Evolutionary conservation across 2,329 filamentous ascomycete genomes (phyloP).

Genomic region (Arthrobotrys pseudoclavata): DNA sequence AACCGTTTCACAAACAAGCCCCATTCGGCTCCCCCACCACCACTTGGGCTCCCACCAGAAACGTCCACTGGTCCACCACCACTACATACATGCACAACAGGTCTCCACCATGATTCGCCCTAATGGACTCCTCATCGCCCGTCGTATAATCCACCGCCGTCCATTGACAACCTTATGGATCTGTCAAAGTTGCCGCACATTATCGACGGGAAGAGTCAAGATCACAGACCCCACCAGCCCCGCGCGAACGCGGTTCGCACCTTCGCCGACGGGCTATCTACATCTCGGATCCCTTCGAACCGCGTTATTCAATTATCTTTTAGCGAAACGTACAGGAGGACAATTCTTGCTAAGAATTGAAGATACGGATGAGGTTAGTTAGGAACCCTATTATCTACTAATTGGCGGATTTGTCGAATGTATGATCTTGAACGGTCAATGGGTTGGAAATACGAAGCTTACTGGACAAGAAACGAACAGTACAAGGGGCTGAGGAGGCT

Average conservation of each 20-base stretch:
- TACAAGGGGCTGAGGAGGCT: slow-evolving; percentile 81
- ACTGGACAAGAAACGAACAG: slow-evolving; percentile 78
- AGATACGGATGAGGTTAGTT: slow-evolving; percentile 86
- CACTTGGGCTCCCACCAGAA: neutral
- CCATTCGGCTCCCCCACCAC: slow-evolving; percentile 32
- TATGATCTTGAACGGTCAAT: neutral
- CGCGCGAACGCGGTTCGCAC: slow-evolving; percentile 87
- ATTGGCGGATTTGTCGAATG: neutral
- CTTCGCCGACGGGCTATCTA: slow-evolving; percentile 92
- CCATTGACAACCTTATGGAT: slow-evolving; percentile 30
- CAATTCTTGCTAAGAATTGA: slow-evolving; percentile 93
- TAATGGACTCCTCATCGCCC: slow-evolving; percentile 32
- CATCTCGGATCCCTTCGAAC: slow-evolving; percentile 93
- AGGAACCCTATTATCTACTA: slow-evolving; percentile 62
- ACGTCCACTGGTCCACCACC: slow-evolving; percentile 2
- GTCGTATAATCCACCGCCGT: slow-evolving; percentile 31
- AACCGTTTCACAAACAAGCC: slow-evolving; percentile 41
- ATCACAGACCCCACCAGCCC: slow-evolving; percentile 34
- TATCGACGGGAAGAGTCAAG: slow-evolving; percentile 35
- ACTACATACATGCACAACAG: neutral
- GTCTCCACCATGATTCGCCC: slow-evolving; percentile 32
- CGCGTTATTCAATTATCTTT: slow-evolving; percentile 92
- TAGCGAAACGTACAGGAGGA: slow-evolving; percentile 88
- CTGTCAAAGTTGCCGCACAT: slow-evolving; percentile 48
- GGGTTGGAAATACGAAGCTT: slow-evolving; percentile 63